Conservation (phyloP, 805 yeast genomes). For the Lipomyces starkeyi region DNA sequence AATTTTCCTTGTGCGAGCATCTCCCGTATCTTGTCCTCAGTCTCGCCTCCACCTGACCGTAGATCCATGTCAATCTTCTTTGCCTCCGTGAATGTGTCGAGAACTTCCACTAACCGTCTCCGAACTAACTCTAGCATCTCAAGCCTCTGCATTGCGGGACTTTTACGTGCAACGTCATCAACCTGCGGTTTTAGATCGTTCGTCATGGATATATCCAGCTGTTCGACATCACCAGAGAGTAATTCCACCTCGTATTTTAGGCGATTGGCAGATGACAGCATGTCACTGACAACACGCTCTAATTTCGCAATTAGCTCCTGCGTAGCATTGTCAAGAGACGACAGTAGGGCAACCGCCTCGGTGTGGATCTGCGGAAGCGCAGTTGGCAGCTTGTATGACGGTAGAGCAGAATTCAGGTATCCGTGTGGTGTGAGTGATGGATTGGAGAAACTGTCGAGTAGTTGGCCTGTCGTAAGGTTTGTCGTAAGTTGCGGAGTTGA, state of each 20-base stretch:
- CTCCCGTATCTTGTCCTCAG: slow-evolving; percentile 22
- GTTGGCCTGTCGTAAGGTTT: slow-evolving; percentile 13
- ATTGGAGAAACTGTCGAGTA: slow-evolving; percentile 29
- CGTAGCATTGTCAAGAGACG: slow-evolving; percentile 35
- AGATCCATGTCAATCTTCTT: slow-evolving; percentile 27
- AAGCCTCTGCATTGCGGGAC: slow-evolving; percentile 33
- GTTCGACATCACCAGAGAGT: slow-evolving; percentile 35
- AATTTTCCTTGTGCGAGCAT: slow-evolving; percentile 26
- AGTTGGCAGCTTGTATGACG: slow-evolving; percentile 18
- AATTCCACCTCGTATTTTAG: slow-evolving; percentile 37
- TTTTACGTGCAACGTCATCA: slow-evolving; percentile 27
- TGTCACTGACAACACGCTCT: slow-evolving; percentile 32
- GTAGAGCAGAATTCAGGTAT: slow-evolving; percentile 32
- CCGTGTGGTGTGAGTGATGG: slow-evolving; percentile 31
- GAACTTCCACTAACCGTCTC: slow-evolving; percentile 31
- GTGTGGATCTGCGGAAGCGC: slow-evolving; percentile 32
- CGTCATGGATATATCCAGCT: slow-evolving; percentile 17
- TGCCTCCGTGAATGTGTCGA: slow-evolving; percentile 29
- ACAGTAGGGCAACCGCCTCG: slow-evolving; percentile 28
- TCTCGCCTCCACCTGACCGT: slow-evolving; percentile 17
- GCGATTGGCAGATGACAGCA: slow-evolving; percentile 32
- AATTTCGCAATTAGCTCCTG: slow-evolving; percentile 33
- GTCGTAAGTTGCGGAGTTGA: not conserved
- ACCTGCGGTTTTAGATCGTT: slow-evolving; percentile 27
- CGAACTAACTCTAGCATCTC: slow-evolving; percentile 36